Evolutionary conservation across 495 filamentous ascomycete genomes (phyloP), one percentile per base, ranked within the genome.

Genomic region (Aspergillus kassunensis): DNA sequence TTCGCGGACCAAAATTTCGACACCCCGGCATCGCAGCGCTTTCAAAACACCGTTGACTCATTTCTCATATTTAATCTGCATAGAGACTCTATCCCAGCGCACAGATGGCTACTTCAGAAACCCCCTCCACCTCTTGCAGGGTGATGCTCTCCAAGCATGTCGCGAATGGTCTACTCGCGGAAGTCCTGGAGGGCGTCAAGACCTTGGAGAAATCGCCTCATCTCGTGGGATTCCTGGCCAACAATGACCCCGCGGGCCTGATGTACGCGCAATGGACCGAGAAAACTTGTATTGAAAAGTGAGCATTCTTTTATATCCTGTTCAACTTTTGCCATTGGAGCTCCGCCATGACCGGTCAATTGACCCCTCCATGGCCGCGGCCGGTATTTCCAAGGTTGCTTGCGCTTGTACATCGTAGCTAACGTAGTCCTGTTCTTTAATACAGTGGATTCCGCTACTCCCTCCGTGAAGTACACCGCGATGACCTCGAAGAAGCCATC

Each of bases 261-360:
- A 89, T 93, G 76, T 98, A 98, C 66, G 93, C 93, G 50, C 87
- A 96, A 62, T 96, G 89, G 90, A 96, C 90, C n/a, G 84, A 86
- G 64, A 95, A 95, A 77, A 97, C 93, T 3, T 96, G 89, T 65
- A 78, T 80, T 65, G 91, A 97, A 72, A 91, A 95, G 92, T 96
- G 74, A 84, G 84, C 62, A 54, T 62, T 50, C 56, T 61, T 59
- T 61, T 21, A 49, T 58, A 47, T 48, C 59, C 56, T 33, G 24
- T 54, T 29, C 47, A 25, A 48, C 57, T 41, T n/a, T 21, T 33
- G 44, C 43, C 56, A 60, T 61, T 64, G 48, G 10, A 23, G 11
- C 40, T 35, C n/a, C 11, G 27, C 25, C 31, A 29, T 23, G 24
- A 31, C 24, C 24, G 4, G 24, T 27, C 24, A 4, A 4, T 27